Evolutionary conservation across 768 basidiomycete genomes (phyloP), one percentile per base, ranked within the genome.

Genomic region (Lentinula aciculospora): DNA sequence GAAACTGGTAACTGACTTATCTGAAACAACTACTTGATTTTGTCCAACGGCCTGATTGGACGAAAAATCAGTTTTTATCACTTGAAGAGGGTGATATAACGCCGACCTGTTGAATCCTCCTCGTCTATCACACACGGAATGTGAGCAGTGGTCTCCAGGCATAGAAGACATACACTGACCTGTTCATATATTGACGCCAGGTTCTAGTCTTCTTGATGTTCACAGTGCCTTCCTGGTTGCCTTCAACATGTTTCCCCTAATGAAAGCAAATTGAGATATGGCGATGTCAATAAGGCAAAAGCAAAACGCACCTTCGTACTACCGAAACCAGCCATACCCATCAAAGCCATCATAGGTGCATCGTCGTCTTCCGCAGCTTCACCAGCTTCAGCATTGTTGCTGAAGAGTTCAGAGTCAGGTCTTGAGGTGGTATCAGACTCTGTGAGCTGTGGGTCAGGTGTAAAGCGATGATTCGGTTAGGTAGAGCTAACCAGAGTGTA

Each of bases 121-220:
- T 61, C 88, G 87, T 53, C 90, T 88, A 61, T 60, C 12, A 31
- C 15, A 62, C 57, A 61, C 40, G 13, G 21, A 49, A 62, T 56
- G 56, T 47, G 9, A 58, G 57, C 57, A 62, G 27, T 64, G 28
- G 61, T 21, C 2, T 44, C 54, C 48, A 59, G 44, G 7, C 37
- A 61, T 27, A n/a, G 51, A 37, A 31, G 19, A 56, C 12, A n/a
- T 60, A n/a, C 31, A 60, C 79, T 48, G 64, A 86, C 84, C 94
- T 82, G 70, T 98, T 98, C 96, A 99, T 99, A 71, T 99, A 99
- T 72, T 98, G 96, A 62, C 94, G 80, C 95, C 94, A 96, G 25
- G 92, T 95, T 60, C 93, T 78, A 57, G 82, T 82, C 74, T 92
- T 94, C 79, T 90, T 94, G 63, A 88, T 71, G 55, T 82, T 71